phyloP scores from a whole-genome alignment of 768 basidiomycete genomes.

The Mrakia frigida region DNA sequence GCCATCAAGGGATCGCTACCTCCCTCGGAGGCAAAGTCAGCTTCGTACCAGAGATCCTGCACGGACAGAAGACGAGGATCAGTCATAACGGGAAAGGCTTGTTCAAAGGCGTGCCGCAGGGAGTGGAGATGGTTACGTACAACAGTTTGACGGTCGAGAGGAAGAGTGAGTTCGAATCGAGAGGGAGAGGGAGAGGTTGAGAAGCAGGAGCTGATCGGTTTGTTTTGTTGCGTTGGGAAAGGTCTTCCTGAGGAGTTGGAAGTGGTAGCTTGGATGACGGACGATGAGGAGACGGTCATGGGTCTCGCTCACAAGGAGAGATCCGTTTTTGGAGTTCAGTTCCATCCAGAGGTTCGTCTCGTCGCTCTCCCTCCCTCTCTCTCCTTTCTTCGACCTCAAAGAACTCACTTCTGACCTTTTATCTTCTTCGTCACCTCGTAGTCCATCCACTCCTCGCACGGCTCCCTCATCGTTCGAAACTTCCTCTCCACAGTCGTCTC shows the following conservation, averaged over 20 bases:
- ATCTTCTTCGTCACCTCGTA: neutral
- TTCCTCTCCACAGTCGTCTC: constrained; percentile 24
- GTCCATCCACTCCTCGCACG: constrained; percentile 30
- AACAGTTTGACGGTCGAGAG: constrained; percentile 29
- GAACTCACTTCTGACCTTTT: neutral
- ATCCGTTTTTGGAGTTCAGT: constrained; percentile 85
- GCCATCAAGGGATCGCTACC: constrained; percentile 33
- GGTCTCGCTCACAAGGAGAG: constrained; percentile 58
- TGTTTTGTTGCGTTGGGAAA: constrained; percentile 35
- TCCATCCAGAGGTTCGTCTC: constrained; percentile 65
- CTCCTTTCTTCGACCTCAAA: neutral
- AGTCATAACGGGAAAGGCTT: constrained; percentile 57
- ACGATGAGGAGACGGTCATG: constrained; percentile 65
- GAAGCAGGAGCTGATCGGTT: neutral
- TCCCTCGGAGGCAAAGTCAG: constrained; percentile 20
- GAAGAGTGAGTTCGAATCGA: constrained; percentile 47
- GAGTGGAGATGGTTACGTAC: constrained; percentile 29
- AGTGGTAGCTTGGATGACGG: constrained; percentile 66
- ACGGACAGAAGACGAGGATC: constrained; percentile 66
- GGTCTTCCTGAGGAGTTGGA: constrained; percentile 53
- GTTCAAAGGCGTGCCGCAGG: constrained; percentile 50
- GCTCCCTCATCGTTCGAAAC: constrained; percentile 26
- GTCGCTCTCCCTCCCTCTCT: constrained; percentile 34
- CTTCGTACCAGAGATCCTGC: constrained; percentile 40
- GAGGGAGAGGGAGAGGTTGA: constrained; percentile 43